These are phyloP conservation scores for Colletotrichum kahawae DNA, from an alignment of 2,329 filamentous ascomycete species.

Conservation along the genomic window DNA sequence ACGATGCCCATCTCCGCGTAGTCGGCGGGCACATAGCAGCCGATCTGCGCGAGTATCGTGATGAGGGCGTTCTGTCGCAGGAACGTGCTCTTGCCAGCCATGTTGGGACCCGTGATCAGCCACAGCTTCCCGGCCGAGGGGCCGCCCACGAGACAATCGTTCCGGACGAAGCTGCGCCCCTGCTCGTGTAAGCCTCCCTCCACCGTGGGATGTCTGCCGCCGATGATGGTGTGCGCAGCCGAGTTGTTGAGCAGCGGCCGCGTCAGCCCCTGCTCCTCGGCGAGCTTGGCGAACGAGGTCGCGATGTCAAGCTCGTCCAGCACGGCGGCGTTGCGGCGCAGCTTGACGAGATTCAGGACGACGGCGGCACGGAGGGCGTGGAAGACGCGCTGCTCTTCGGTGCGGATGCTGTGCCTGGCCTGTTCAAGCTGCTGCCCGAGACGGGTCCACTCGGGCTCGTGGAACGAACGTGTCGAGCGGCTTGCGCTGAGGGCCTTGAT, in stretches of 20 bases:
- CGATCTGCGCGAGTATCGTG: slow-evolving; percentile 89
- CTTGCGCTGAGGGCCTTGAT: slow-evolving; percentile 73
- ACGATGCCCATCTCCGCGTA: slow-evolving; percentile 88
- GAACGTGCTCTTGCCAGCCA: slow-evolving; percentile 97
- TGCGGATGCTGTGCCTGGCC: slow-evolving; percentile 75
- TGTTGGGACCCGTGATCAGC: slow-evolving; percentile 87
- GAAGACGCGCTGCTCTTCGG: slow-evolving; percentile 85
- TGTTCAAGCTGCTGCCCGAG: slow-evolving; percentile 83
- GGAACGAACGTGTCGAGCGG: slow-evolving; percentile 84
- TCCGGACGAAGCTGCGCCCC: slow-evolving; percentile 81
- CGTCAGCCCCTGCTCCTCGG: slow-evolving; percentile 73
- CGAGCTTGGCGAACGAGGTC: slow-evolving; percentile 82
- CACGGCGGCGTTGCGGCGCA: slow-evolving; percentile 88
- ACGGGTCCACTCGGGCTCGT: slow-evolving; percentile 81
- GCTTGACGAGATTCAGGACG: slow-evolving; percentile 79
- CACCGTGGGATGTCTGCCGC: slow-evolving; percentile 90
- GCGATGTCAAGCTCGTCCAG: slow-evolving; percentile 93
- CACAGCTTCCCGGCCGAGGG: slow-evolving; percentile 65
- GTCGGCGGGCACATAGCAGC: slow-evolving; percentile 88
- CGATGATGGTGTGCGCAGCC: slow-evolving; percentile 76
- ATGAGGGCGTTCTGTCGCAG: slow-evolving; percentile 95
- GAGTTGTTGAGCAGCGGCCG: slow-evolving; percentile 74
- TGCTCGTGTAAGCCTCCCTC: slow-evolving; percentile 80
- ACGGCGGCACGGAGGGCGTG: slow-evolving; percentile 75
- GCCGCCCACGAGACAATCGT: slow-evolving; percentile 84